Evolutionary conservation across 768 basidiomycete genomes (phyloP).

Genomic region (Chalciporus sphaerocephalus): DNA sequence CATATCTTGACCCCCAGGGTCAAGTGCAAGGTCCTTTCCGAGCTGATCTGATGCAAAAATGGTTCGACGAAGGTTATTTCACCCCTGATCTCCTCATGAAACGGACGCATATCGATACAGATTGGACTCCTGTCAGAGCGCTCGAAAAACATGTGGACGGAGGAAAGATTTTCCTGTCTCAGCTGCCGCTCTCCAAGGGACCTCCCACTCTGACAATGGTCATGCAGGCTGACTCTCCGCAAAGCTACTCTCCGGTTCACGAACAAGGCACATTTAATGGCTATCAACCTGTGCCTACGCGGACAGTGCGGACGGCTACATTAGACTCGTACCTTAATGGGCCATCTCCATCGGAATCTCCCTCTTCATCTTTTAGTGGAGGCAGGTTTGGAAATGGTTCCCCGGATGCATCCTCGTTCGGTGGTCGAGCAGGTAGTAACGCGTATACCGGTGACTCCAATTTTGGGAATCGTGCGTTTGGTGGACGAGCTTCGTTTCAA

Average conservation of each 20-base stretch:
- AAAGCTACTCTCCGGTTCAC: constrained; percentile 38
- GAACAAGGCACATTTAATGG: constrained; percentile 41
- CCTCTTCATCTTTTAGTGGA: constrained; percentile 66
- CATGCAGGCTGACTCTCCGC: constrained; percentile 47
- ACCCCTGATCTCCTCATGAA: constrained; percentile 78
- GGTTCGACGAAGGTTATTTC: constrained; percentile 91
- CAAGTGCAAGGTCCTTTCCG: constrained; percentile 90
- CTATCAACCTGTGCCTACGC: constrained; percentile 64
- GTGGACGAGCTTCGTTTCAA: constrained; percentile 36
- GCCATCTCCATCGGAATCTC: constrained; percentile 62
- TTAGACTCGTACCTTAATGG: constrained; percentile 56
- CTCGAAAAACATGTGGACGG: constrained; percentile 48
- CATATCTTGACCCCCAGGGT: constrained; percentile 90
- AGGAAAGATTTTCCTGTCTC: constrained; percentile 63
- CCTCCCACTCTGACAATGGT: constrained; percentile 59
- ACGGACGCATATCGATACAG: constrained; percentile 62
- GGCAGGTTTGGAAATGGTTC: constrained; percentile 62
- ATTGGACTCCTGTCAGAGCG: constrained; percentile 64
- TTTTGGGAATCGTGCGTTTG: constrained; percentile 32
- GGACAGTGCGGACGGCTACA: constrained; percentile 56
- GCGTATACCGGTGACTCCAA: constrained; percentile 37
- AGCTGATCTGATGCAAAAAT: constrained; percentile 89
- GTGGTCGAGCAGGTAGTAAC: constrained; percentile 40
- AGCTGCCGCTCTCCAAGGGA: constrained; percentile 34
- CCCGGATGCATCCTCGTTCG: constrained; percentile 61